phyloP scores from a whole-genome alignment of 1,284 basidiomycete genomes.

The Ganoderma resinaceum region DNA sequence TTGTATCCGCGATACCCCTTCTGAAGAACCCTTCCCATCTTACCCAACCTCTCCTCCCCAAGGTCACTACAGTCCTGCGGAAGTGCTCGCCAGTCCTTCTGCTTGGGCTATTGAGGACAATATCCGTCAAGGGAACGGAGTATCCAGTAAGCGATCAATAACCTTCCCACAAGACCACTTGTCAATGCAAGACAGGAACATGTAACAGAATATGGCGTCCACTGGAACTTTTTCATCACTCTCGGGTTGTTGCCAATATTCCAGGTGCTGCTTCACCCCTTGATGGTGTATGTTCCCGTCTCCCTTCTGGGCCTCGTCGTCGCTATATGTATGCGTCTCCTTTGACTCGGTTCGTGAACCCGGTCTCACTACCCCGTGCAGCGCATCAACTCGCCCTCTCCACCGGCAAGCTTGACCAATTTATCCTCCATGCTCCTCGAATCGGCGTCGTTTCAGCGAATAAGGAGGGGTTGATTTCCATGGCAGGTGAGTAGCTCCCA shows the following conservation, averaged over 20 bases:
- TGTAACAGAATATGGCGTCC: slow-evolving; percentile 93
- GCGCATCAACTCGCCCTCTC: slow-evolving; percentile 77
- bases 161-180: no score
- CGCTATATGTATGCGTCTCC: slow-evolving; percentile 43
- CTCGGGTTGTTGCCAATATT: slow-evolving; percentile 83
- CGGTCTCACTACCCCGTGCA: slow-evolving; percentile 38
- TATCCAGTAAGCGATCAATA: slow-evolving; percentile 77
- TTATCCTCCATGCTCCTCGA: slow-evolving; percentile 71
- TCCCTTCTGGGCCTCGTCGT: slow-evolving; percentile 72
- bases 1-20: slow-evolving; percentile 85
- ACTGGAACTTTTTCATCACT: slow-evolving; percentile 99
- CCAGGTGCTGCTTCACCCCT: slow-evolving; percentile 73
- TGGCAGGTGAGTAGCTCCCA: slow-evolving; percentile 60
- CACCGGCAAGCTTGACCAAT: slow-evolving; percentile 60
- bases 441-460: slow-evolving; percentile 78
- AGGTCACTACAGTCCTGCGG: slow-evolving; percentile 55
- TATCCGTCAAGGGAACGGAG: slow-evolving; percentile 92
- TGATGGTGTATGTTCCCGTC: slow-evolving; percentile 65
- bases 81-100: slow-evolving; percentile 76
- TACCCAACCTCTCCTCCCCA: slow-evolving; percentile 54
- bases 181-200: slow-evolving; percentile 76
- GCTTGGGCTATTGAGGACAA: slow-evolving; percentile 80
- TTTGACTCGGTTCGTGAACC: background rate
- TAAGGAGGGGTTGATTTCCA: slow-evolving; percentile 90
- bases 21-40: slow-evolving; percentile 66